Percentiles rank a stretch among this genome's conserved stretches.
Conservation (phyloP, 2,329 filamentous ascomycete genomes). For the Decorospora gaudefroyi region DNA sequence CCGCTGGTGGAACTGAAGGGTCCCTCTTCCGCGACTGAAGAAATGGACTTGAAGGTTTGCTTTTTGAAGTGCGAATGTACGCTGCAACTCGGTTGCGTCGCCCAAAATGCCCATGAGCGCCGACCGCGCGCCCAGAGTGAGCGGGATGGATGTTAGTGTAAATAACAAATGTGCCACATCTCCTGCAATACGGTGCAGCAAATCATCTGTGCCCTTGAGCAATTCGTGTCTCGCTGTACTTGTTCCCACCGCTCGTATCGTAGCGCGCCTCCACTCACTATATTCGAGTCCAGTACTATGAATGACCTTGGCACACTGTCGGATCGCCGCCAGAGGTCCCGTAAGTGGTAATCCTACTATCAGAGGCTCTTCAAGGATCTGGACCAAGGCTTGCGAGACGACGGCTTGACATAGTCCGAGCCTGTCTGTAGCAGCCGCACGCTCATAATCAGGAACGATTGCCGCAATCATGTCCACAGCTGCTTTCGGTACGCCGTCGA, state of each 20-base stretch:
- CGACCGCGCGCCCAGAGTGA: slow-evolving; percentile 23
- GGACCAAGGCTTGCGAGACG: slow-evolving; percentile 32
- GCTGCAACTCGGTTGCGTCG: slow-evolving; percentile 33
- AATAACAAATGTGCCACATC: slow-evolving; percentile 32
- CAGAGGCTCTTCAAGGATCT: slow-evolving; percentile 34
- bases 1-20: slow-evolving; percentile 24
- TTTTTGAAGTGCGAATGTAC: slow-evolving; percentile 37
- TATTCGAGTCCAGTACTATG: slow-evolving; percentile 24
- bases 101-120: slow-evolving; percentile 31
- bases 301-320: slow-evolving; percentile 26
- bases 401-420: slow-evolving; percentile 43
- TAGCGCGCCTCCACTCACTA: slow-evolving; percentile 38
- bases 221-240: slow-evolving; percentile 19
- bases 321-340: slow-evolving; percentile 25
- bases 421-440: slow-evolving; percentile 26
- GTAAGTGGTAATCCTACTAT: slow-evolving; percentile 34
- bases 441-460: slow-evolving; percentile 24
- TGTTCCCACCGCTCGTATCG: slow-evolving; percentile 34
- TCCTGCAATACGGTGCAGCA: slow-evolving; percentile 24
- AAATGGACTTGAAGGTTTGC: slow-evolving; percentile 36
- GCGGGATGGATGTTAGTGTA: slow-evolving; percentile 28
- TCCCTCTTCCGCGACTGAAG: slow-evolving; percentile 18
- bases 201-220: slow-evolving; percentile 12
- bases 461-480: slow-evolving; percentile 22
- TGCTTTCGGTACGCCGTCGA: slow-evolving; percentile 23